A percentile compares a stretch with the other conserved stretches of the same genome.
Evolutionary conservation across 208 protist genomes (phyloP).

Genomic region (Leishmania aethiopica): DNA sequence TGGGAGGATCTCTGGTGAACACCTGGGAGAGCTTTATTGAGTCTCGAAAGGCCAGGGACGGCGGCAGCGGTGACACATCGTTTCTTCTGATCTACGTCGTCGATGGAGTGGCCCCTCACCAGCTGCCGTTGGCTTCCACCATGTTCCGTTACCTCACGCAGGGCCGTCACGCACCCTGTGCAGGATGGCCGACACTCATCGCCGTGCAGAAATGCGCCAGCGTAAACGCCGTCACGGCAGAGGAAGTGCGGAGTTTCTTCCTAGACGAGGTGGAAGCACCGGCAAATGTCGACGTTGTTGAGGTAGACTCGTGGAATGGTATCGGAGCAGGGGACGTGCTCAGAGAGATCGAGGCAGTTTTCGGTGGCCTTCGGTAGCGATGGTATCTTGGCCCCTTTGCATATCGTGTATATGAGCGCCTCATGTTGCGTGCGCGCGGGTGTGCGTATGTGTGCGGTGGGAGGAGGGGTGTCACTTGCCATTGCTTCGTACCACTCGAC

Average conservation of each 20-base stretch:
- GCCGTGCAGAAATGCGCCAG: slow-evolving; percentile 66
- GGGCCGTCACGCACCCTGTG: slow-evolving; percentile 33
- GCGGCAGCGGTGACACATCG: background rate
- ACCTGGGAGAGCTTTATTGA: slow-evolving; percentile 75
- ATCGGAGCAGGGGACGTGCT: slow-evolving; percentile 61
- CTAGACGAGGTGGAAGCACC: background rate
- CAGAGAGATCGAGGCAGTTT: background rate
- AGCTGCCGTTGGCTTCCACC: slow-evolving; percentile 46
- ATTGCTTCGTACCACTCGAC: background rate
- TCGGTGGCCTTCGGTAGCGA: slow-evolving; percentile 1
- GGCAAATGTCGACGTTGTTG: slow-evolving; percentile 31
- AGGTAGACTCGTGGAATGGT: slow-evolving; percentile 83
- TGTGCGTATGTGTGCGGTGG: background rate
- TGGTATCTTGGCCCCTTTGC: background rate
- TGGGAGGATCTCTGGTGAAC: slow-evolving; percentile 59
- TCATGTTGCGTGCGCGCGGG: background rate
- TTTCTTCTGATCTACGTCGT: slow-evolving; percentile 71
- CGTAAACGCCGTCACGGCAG: slow-evolving; percentile 44
- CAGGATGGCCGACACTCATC: slow-evolving; percentile 58
- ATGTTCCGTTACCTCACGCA: slow-evolving; percentile 45
- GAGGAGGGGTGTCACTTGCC: background rate
- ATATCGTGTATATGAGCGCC: background rate
- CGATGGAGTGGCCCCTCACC: slow-evolving; percentile 60
- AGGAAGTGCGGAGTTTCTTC: slow-evolving; percentile 47
- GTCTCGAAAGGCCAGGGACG: slow-evolving; percentile 30